Percentiles rank a stretch among this genome's conserved stretches.
These are phyloP conservation scores for Amyloporia xantha DNA, from an alignment of 768 basidiomycete species.

Conservation along the genomic window DNA sequence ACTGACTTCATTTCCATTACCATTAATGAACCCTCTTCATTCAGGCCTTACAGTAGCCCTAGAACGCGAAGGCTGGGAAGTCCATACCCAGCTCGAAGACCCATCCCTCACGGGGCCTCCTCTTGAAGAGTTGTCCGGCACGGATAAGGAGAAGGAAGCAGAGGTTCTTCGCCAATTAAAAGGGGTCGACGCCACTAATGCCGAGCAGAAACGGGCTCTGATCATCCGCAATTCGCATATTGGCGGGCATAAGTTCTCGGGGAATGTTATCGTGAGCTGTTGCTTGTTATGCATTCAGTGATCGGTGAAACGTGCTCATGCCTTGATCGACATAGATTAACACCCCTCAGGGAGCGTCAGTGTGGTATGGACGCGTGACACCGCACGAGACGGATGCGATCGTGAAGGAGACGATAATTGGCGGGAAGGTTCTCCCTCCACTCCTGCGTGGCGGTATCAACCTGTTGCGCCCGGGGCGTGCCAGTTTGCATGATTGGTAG, in stretches of 20 bases:
- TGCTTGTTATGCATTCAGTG: neutral
- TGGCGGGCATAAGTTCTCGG: constrained; percentile 90
- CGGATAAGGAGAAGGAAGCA: constrained; percentile 46
- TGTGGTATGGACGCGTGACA: constrained; percentile 94
- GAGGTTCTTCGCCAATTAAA: constrained; percentile 42
- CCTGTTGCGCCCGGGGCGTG: constrained; percentile 61
- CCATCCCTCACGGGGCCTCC: constrained; percentile 36
- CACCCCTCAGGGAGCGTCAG: constrained; percentile 74
- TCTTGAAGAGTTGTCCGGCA: constrained; percentile 53
- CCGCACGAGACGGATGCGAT: constrained; percentile 84
- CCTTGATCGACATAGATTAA: constrained; percentile 51
- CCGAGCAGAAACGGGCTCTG: constrained; percentile 60
- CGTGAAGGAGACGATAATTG: constrained; percentile 80
- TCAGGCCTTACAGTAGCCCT: constrained; percentile 59
- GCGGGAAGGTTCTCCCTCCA: constrained; percentile 77
- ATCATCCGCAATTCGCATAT: constrained; percentile 86
- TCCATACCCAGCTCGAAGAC: constrained; percentile 68
- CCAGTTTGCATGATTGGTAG: constrained; percentile 69
- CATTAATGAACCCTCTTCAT: constrained; percentile 5
- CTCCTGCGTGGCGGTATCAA: constrained; percentile 85
- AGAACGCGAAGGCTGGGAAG: constrained; percentile 65
- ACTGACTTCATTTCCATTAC: too few species aligned
- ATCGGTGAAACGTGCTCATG: too few species aligned
- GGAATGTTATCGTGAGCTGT: constrained; percentile 77
- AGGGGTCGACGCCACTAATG: constrained; percentile 38